These are phyloP conservation scores for Candida easanensis DNA, from an alignment of 805 yeast species.

Conservation along the genomic window DNA sequence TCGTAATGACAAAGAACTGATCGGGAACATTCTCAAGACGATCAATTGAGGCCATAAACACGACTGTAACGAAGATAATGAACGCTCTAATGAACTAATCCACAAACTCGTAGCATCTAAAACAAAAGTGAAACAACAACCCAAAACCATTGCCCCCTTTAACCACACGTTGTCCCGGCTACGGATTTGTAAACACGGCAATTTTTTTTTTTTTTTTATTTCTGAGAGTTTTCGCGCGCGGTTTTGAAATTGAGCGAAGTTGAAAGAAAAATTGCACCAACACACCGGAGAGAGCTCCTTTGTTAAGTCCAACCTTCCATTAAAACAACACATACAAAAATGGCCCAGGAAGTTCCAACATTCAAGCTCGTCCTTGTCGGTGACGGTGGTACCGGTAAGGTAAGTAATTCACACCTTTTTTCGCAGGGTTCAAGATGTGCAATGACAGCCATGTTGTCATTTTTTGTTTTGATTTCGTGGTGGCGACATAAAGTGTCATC, in stretches of 20 bases:
- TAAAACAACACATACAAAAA: conserved; percentile 27
- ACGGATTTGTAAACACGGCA: not conserved
- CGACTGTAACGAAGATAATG: not conserved
- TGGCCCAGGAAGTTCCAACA: conserved; percentile 86
- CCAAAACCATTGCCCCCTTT: no score
- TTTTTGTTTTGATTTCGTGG: conserved; percentile 5
- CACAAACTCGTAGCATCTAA: no score
- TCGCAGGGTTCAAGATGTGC: not conserved
- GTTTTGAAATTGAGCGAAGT: not conserved
- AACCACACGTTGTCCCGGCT: not conserved
- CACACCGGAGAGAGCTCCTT: not conserved
- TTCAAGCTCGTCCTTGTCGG: conserved; percentile 99
- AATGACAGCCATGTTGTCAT: not conserved
- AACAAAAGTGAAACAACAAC: no score
- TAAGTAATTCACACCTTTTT: conserved; percentile 30
- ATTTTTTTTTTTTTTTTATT: conserved; percentile 3
- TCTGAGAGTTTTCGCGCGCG: not conserved
- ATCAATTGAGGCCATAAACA: conserved; percentile 10
- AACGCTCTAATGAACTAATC: not conserved
- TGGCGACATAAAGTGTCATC: not conserved
- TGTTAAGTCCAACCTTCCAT: not conserved
- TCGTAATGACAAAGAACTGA: conserved; percentile 11
- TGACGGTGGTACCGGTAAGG: conserved; percentile 99
- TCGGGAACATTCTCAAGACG: conserved; percentile 24
- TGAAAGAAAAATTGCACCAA: conserved; percentile 3